Base-by-base conservation (phyloP, 768 basidiomycete species). In the Termitomyces sp. region DNA sequence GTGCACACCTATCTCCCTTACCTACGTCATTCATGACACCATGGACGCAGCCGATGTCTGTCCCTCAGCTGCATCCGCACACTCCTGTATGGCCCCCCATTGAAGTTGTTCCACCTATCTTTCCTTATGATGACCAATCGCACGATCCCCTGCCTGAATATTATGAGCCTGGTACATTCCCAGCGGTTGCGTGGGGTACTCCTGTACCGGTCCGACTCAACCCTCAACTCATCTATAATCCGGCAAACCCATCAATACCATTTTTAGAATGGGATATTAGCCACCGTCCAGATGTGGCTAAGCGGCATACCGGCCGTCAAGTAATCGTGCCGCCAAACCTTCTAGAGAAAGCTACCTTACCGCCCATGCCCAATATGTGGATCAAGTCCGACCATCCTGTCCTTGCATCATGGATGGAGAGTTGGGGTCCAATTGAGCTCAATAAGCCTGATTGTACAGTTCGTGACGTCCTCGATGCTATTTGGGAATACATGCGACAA, bases 391-490 rank as follows among this genome's bases (percentile, higher is more conserved):
- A 76, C 38, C 69, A 73, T 63, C 65, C 67, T 14, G 42, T 70
- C 33, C 70, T 78, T n/a, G 64, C 67, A 14, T 68, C 63, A 45
- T 78, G 75, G 76, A 76, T 78, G 69, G 58, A 66, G n/a, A 57
- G 56, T 21, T 77, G 86, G 85, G 80, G 81, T 2, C 78, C 78
- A 0, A 75, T 85, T 55, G 57, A 73, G 40, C 62, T 84, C 49
- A 63, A 75, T 10, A 70, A 68, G 10, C 58, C 60, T 11, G 58
- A 64, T 12, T 68, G 79, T 28, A 78, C 75, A 10, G 63, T 83
- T 14, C 55, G 67, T 47, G 79, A 82, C 60, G 48, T 84, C 59
- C 67, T 85, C 23, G 69, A 77, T 38, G 78, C 74, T 9, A 74
- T 85, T 17, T 74, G 80, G 60, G 62, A 66, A 0, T 82, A 81